Evolutionary conservation across 192 early-diverging fungal genomes (phyloP), one percentile per base, ranked within the genome.

Genomic region (Piromyces sp.): DNA sequence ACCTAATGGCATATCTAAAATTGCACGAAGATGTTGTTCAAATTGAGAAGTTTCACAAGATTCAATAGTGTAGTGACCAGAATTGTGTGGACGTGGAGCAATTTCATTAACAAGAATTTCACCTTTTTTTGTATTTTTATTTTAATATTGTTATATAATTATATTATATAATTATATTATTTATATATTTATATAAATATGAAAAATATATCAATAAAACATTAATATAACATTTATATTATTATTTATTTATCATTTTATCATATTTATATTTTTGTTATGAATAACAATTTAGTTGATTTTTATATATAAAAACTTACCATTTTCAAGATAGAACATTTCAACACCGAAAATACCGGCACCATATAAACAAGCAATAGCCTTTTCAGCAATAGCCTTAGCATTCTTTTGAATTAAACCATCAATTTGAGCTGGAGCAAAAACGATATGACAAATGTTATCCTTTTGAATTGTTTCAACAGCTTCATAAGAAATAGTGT

Each of bases 1-100:
- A 79, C 97, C 97, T 15, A 99, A 89, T 13, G 98, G 96, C 81
- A 96, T 87, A 80, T 95, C 95, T 12, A 96, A 89, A 38, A 99
- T 94, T 30, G 94, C 94, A 30, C 97, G 94, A 81, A 99, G 85
- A 80, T 95, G 94, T 87, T 95, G 94, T 84, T 99, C 98, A 84
- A 94, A 99, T 87, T 99, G 98, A 33, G 96, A 97, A 16, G 98
- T 99, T 84, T 94, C 87, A 85, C 96, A 98, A 1, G 97, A 96
- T 83, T 99, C 98, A 83, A 95, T 97, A 14, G 98, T 98, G 85
- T 98, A 98, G 85, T 99, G 98, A 84, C 98, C 98, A 80, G 96
- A 97, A 87, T 99, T 99, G 88, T 99, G 98, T 30, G 98, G 97
- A 13, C 98, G 93, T 40, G 98, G 98, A 19, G 98, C 98, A 83